These are phyloP conservation scores for Phytophthora agathidicida DNA, from an alignment of 352 stramenopile species.

Conservation along the genomic window DNA sequence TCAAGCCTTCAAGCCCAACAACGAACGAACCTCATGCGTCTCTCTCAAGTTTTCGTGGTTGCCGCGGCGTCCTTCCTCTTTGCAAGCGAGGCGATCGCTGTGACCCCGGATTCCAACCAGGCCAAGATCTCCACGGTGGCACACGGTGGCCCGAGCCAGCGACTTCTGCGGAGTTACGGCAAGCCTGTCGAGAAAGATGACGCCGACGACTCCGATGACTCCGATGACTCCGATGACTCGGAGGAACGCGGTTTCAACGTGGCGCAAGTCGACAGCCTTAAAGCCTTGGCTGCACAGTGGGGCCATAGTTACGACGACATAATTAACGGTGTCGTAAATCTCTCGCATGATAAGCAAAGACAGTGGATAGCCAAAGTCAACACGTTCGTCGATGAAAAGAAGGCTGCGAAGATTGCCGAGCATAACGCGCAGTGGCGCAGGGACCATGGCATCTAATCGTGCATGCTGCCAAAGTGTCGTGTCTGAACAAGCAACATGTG, in stretches of 20 bases:
- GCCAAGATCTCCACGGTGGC: constrained; percentile 2
- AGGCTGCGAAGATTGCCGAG: no score
- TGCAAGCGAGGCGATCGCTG: not conserved
- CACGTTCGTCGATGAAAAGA: no score
- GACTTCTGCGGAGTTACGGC: constrained; percentile 1
- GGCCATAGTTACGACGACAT: not conserved
- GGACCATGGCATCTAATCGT: no score
- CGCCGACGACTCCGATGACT: not conserved
- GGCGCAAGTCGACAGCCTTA: not conserved
- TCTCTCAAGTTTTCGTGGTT: constrained; percentile 7
- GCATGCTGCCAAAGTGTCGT: no score
- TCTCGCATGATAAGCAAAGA: no score
- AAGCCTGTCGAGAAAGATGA: not conserved
- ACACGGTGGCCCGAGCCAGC: not conserved
- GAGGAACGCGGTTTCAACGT: not conserved
- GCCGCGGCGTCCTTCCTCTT: constrained; percentile 6
- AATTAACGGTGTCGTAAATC: not conserved
- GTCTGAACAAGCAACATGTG: no score
- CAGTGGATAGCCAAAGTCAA: no score
- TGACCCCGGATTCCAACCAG: constrained; percentile 1
- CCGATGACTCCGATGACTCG: not conserved
- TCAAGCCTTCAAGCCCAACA: not conserved
- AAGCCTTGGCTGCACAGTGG: not conserved
- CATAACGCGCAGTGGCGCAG: no score
- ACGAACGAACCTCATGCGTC: constrained; percentile 5